Conservation (phyloP, 1,284 basidiomycete species). For the Pisolithus thermaeus region DNA sequence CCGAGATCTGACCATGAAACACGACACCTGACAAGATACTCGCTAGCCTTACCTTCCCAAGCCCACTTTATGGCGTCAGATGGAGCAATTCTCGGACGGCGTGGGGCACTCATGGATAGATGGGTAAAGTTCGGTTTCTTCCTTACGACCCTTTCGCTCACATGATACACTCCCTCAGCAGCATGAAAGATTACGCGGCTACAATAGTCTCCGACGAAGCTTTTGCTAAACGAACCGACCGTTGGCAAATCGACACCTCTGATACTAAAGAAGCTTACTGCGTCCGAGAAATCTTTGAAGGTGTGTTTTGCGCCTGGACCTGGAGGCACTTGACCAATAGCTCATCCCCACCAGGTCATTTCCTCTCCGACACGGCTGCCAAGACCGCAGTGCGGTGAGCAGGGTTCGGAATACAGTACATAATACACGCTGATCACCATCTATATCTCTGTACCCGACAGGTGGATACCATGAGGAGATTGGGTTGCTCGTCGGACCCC, state of each 20-base stretch:
- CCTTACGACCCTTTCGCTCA: not conserved
- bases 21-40: constrained; percentile 1
- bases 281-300: constrained; percentile 92
- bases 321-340: constrained; percentile 1
- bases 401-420: constrained; percentile 11
- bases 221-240: constrained; percentile 68
- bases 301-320: constrained; percentile 27
- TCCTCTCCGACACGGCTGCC: constrained; percentile 84
- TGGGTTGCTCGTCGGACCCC: constrained; percentile 95
- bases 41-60: constrained; percentile 85
- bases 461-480: constrained; percentile 90
- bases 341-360: constrained; percentile 46
- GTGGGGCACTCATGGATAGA: constrained; percentile 99
- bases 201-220: constrained; percentile 75
- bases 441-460: constrained; percentile 24
- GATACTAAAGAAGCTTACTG: constrained; percentile 98
- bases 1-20: not conserved
- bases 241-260: constrained; percentile 82
- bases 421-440: constrained; percentile 8
- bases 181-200: constrained; percentile 89
- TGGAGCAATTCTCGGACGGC: constrained; percentile 99
- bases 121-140: constrained; percentile 49
- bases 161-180: constrained; percentile 23
- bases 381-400: constrained; percentile 82
- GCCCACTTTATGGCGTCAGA: constrained; percentile 97